These are phyloP conservation scores for Stagonosporopsis tanaceti DNA, from an alignment of 2,329 filamentous ascomycete genomes.

Conservation along the genomic window DNA sequence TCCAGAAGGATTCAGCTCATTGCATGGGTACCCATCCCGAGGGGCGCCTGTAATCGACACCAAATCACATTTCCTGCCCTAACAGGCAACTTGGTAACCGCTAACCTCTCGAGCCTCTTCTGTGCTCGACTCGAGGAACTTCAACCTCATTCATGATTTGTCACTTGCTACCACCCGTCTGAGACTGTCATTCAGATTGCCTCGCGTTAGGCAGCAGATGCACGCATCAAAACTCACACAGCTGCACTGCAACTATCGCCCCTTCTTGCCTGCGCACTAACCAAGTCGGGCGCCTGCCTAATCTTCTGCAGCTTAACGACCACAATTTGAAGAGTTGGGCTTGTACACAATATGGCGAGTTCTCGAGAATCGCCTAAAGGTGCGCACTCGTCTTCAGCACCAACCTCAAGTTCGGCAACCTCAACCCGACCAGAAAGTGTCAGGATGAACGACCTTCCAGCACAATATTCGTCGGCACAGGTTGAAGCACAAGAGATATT, in stretches of 20 bases:
- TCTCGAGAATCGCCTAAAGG: background rate
- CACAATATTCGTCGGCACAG: constrained; percentile 23
- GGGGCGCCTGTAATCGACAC: constrained; percentile 19
- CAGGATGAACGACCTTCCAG: constrained; percentile 23
- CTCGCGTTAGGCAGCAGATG: constrained; percentile 7
- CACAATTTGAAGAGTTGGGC: background rate
- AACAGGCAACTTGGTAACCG: constrained; percentile 16
- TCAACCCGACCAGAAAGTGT: background rate
- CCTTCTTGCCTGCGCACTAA: constrained; percentile 16
- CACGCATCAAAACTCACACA: background rate
- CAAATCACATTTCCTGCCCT: constrained; percentile 2
- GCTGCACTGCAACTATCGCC: constrained; percentile 3
- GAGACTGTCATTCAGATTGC: background rate
- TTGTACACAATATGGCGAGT: constrained; percentile 5
- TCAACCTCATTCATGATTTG: background rate
- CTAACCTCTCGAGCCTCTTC: constrained; percentile 14
- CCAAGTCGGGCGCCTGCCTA: constrained; percentile 3
- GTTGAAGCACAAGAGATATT: constrained; percentile 38
- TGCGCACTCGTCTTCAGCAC: background rate
- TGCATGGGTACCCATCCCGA: constrained; percentile 23
- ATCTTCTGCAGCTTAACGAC: constrained; percentile 3
- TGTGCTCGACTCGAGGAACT: constrained; percentile 1
- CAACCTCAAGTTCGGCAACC: background rate
- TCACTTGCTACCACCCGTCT: background rate
- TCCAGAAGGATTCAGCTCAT: constrained; percentile 7